Conservation (phyloP, 441 rosid genomes). For the Euphorbia neoarborescens region DNA sequence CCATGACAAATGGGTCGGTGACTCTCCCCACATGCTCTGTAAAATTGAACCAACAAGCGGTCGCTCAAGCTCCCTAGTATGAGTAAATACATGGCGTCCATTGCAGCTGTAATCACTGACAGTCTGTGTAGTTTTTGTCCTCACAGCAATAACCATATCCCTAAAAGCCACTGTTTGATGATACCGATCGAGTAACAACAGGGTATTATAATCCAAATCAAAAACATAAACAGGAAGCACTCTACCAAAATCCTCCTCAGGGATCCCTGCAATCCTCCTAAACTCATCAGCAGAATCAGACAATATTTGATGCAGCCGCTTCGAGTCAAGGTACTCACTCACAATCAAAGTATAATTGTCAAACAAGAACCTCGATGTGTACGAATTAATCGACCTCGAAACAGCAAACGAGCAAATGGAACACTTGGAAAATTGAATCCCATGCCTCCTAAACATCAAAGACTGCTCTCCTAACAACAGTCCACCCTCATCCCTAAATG, state of each 20-base stretch:
- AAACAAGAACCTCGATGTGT: slow-evolving; percentile 87
- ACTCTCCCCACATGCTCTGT: slow-evolving; percentile 98
- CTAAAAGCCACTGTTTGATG: slow-evolving; percentile 82
- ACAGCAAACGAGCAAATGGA: slow-evolving; percentile 73
- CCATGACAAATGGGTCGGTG: slow-evolving; percentile 84
- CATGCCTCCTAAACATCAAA: slow-evolving; percentile 47
- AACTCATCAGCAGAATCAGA: slow-evolving; percentile 74
- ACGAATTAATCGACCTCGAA: slow-evolving; percentile 68
- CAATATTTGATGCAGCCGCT: slow-evolving; percentile 73
- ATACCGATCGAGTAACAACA: slow-evolving; percentile 70
- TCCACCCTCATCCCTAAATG: slow-evolving; percentile 59
- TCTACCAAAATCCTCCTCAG: slow-evolving; percentile 63
- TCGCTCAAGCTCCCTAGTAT: slow-evolving; percentile 66
- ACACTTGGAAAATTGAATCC: slow-evolving; percentile 54
- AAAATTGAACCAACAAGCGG: slow-evolving; percentile 80
- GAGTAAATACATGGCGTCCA: slow-evolving; percentile 78
- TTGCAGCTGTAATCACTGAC: slow-evolving; percentile 93
- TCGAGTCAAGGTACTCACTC: slow-evolving; percentile 92
- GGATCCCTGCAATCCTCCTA: slow-evolving; percentile 57
- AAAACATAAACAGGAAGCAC: slow-evolving; percentile 89
- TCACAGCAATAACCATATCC: slow-evolving; percentile 89
- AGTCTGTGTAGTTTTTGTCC: slow-evolving; percentile 68
- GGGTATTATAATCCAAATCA: slow-evolving; percentile 60
- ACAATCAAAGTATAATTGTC: slow-evolving; percentile 89
- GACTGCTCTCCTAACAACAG: slow-evolving; percentile 68